These are phyloP conservation scores for Keithomyces neogunnii DNA, from an alignment of 2,329 filamentous ascomycete species.

Conservation along the genomic window DNA sequence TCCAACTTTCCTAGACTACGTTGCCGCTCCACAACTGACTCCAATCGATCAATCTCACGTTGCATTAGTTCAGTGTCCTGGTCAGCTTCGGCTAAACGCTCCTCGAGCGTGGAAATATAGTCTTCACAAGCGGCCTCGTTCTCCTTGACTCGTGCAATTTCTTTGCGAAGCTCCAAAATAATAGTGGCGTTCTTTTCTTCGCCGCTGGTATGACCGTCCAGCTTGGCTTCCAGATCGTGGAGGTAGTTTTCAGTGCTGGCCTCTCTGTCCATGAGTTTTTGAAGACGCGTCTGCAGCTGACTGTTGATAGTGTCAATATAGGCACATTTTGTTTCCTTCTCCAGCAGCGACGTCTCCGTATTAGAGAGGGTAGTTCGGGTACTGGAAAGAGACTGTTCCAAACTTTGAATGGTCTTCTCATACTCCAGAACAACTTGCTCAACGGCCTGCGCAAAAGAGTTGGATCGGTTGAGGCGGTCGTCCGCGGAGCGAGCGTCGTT, in stretches of 20 bases:
- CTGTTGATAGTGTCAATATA: conserved; percentile 88
- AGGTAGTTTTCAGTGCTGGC: conserved; percentile 87
- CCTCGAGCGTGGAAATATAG: conserved; percentile 94
- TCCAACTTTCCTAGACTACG: conserved; percentile 91
- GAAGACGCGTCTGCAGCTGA: conserved; percentile 81
- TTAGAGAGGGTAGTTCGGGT: conserved; percentile 75
- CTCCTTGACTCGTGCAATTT: conserved; percentile 78
- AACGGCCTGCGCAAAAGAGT: conserved; percentile 90
- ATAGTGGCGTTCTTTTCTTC: conserved; percentile 88
- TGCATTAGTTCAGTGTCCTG: conserved; percentile 97
- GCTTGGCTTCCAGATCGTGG: conserved; percentile 80
- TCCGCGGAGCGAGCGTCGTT: conserved; percentile 57
- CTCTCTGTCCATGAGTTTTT: conserved; percentile 89
- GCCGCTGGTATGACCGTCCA: conserved; percentile 82
- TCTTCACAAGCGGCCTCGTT: conserved; percentile 89
- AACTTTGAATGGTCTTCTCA: conserved; percentile 92
- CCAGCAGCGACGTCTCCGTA: conserved; percentile 78
- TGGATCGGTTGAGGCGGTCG: conserved; percentile 86
- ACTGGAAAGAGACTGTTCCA: conserved; percentile 85
- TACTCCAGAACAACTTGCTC: conserved; percentile 96
- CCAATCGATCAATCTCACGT: conserved; percentile 85
- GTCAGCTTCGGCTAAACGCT: conserved; percentile 88
- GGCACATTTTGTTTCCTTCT: conserved; percentile 88
- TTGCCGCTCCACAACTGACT: conserved; percentile 92
- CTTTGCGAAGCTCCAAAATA: conserved; percentile 80